A percentile compares a stretch with the other conserved stretches of the same genome.
phyloP scores from a whole-genome alignment of 805 yeast species.

The Lipomyces starkeyi region DNA sequence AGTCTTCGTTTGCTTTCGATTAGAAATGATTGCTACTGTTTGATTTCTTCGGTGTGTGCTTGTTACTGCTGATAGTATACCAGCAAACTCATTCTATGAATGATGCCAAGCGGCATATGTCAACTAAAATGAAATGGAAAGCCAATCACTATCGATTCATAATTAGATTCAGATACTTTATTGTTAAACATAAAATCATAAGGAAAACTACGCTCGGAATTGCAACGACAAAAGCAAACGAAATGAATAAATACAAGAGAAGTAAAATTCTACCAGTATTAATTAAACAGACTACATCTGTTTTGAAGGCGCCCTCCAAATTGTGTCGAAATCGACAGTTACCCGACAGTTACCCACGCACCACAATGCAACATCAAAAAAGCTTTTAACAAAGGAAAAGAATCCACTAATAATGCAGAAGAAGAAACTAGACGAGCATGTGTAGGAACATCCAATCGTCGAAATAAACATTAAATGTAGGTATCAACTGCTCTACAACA shows the following conservation, averaged over 20 bases:
- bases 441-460: background rate
- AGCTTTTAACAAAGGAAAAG: background rate
- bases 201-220: background rate
- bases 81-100: background rate
- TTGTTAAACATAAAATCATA: background rate
- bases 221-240: background rate
- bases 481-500: background rate
- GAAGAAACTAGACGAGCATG: background rate
- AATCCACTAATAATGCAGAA: background rate
- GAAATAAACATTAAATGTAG: background rate
- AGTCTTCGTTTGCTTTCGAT: no score
- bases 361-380: background rate
- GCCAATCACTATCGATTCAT: background rate
- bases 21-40: no score
- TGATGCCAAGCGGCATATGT: no score
- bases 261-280: background rate
- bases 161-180: background rate
- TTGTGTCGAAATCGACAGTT: no score
- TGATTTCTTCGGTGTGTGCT: no score
- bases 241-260: background rate
- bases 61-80: background rate
- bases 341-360: no score
- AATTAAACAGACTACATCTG: background rate
- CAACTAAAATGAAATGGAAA: background rate
- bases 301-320: no score